phyloP scores from a whole-genome alignment of 2,329 filamentous ascomycete species.

The Colletotrichum lindemuthianum region DNA sequence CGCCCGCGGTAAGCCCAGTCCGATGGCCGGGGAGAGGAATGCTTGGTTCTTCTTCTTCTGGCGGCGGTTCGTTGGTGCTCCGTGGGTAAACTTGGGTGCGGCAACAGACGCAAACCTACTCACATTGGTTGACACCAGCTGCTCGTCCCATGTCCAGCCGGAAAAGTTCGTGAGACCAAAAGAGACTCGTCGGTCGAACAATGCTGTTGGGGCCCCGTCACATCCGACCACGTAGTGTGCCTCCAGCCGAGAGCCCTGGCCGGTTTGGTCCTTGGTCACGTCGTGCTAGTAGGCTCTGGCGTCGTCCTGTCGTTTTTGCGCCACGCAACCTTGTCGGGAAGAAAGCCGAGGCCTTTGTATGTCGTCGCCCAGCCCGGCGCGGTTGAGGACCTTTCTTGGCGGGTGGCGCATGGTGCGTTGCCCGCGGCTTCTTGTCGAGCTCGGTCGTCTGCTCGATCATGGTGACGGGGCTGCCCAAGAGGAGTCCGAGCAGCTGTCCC shows the following conservation, averaged over 20 bases:
- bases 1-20: too few species aligned
- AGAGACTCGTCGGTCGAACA: constrained; percentile 58
- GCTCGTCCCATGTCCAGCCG: constrained; percentile 66
- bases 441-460: constrained; percentile 64
- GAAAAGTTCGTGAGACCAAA: constrained; percentile 64
- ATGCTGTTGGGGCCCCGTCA: constrained; percentile 61
- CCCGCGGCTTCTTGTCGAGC: constrained; percentile 68
- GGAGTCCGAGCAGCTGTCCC: constrained; percentile 57
- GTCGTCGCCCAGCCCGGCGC: constrained; percentile 64
- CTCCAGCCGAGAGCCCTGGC: constrained; percentile 46
- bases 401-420: constrained; percentile 68
- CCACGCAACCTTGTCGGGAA: constrained; percentile 52
- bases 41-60: too few species aligned
- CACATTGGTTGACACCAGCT: constrained; percentile 72
- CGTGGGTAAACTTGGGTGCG: too few species aligned
- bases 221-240: constrained; percentile 66
- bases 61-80: too few species aligned
- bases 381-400: constrained; percentile 65
- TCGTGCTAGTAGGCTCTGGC: constrained; percentile 56
- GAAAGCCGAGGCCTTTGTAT: constrained; percentile 49
- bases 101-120: neutral
- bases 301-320: constrained; percentile 57
- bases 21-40: too few species aligned
- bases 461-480: constrained; percentile 58
- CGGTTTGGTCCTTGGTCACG: constrained; percentile 45